These are phyloP conservation scores for Euphorbia pulcherrima DNA, from an alignment of 345 rosid species.

Conservation along the genomic window DNA sequence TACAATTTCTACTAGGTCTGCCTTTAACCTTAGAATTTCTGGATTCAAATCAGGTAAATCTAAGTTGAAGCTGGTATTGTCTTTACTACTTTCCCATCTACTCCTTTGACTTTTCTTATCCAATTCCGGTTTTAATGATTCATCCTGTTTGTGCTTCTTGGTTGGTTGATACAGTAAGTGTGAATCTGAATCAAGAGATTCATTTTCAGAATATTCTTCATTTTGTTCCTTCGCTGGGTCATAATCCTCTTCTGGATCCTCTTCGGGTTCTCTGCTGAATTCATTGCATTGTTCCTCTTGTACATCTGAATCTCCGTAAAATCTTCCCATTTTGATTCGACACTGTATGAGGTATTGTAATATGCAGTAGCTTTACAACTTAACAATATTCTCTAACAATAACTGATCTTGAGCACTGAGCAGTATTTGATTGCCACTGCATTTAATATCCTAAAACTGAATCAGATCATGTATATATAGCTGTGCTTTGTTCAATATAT, in stretches of 20 bases:
- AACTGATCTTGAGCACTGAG: too few relatives aligned
- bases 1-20: too few relatives aligned
- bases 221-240: not conserved
- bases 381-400: not conserved
- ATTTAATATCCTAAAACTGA: not conserved
- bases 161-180: too few relatives aligned
- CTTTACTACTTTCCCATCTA: too few relatives aligned
- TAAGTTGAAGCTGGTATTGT: too few relatives aligned
- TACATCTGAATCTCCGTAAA: not conserved
- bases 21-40: too few relatives aligned
- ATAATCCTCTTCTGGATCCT: not conserved
- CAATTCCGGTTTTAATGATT: too few relatives aligned
- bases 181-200: not conserved
- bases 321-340: not conserved
- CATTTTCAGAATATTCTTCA: not conserved
- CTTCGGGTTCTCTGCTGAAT: not conserved
- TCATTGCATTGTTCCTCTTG: not conserved
- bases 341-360: not conserved
- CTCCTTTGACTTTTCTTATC: too few relatives aligned
- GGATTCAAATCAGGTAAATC: too few relatives aligned
- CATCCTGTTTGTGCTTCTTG: too few relatives aligned
- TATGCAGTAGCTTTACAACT: not conserved
- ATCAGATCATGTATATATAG: too few relatives aligned
- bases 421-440: not conserved
- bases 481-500: too few relatives aligned